phyloP scores from a whole-genome alignment of 2,329 filamentous ascomycete species.

The Curvularia hawaiiensis region DNA sequence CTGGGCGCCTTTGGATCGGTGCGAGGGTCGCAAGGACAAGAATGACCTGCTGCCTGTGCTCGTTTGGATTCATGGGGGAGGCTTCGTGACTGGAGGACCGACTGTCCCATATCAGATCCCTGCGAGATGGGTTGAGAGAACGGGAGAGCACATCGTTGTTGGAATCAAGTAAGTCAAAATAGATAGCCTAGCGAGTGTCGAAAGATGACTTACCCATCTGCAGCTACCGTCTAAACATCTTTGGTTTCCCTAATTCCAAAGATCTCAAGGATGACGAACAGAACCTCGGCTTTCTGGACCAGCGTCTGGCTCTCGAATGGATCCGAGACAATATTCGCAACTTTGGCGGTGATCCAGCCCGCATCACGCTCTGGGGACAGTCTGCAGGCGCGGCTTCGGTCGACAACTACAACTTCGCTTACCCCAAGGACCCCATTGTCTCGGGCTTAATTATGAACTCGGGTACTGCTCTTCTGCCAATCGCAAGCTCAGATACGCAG shows the following conservation, averaged over 20 bases:
- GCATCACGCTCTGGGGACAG: conserved; percentile 50
- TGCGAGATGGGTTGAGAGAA: conserved; percentile 39
- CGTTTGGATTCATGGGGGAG: conserved; percentile 56
- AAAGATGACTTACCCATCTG: background rate
- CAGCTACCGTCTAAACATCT: conserved; percentile 47
- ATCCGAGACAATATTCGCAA: conserved; percentile 47
- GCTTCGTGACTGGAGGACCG: conserved; percentile 52
- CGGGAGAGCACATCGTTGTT: conserved; percentile 45
- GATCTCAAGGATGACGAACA: conserved; percentile 36
- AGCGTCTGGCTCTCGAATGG: conserved; percentile 49
- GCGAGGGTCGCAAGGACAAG: conserved; percentile 3
- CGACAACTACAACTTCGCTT: conserved; percentile 58
- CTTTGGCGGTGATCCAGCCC: conserved; percentile 42
- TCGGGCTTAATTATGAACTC: conserved; percentile 34
- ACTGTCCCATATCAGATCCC: conserved; percentile 49
- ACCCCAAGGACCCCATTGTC: conserved; percentile 54
- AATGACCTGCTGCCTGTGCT: conserved; percentile 50
- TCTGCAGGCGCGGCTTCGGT: conserved; percentile 48
- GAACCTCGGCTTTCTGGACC: conserved; percentile 50
- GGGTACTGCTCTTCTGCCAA: conserved; percentile 23
- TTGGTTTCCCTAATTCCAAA: conserved; percentile 48
- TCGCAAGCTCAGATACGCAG: conserved; percentile 23
- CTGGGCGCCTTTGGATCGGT: conserved; percentile 48
- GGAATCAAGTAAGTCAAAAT: conserved; percentile 42
- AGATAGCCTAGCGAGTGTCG: conserved; percentile 17